Evolutionary conservation across 306 rosid species (phyloP), one percentile per base, ranked within the genome.

Genomic region (Glycine latifolia): DNA sequence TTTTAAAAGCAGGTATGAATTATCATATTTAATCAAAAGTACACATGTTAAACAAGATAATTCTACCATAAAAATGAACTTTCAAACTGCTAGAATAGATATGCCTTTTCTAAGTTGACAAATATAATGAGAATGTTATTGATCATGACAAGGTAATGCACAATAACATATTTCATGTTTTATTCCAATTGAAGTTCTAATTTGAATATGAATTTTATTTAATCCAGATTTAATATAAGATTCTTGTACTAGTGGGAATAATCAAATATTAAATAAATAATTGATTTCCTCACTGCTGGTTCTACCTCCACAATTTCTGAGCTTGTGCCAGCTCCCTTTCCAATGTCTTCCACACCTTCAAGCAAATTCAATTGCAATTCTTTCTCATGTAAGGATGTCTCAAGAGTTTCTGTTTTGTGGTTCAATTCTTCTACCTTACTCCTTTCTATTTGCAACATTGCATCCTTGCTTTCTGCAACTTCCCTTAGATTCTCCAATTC

Each of bases 221-320:
- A 56, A 68, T 54, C 60, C 60, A 67, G 61, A 79, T 62, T 75
- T 8, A 69, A 8, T 26, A 67, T 68, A 44, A 68, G 55, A 74
- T 47, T 54, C 58, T 43, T 79, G 31, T 46, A 65, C 49, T 75
- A 35, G n/a, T 65, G 78, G 3, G 9, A 63, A 49, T 54, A 65
- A 49, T 47, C 37, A 49, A 77, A 9, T 11, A 73, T 71, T 39
- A 63, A 67, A 52, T 56, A 80, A 46, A 78, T 44, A 78, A 44
- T 55, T 66, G 20, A 75, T 65, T 68, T 86, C 79, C 99, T 91
- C 82, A 95, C 99, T 94, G 84, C 66, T 73, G 98, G 97, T 86
- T 92, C 97, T 7, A 90, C 89, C 87, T 95, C 97, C 71, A 87
- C 77, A 82, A 93, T 93, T 88, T 93, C 98, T 66, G 93, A 89